Conservation (phyloP, 768 basidiomycete genomes). For the Russula sp. region DNA sequence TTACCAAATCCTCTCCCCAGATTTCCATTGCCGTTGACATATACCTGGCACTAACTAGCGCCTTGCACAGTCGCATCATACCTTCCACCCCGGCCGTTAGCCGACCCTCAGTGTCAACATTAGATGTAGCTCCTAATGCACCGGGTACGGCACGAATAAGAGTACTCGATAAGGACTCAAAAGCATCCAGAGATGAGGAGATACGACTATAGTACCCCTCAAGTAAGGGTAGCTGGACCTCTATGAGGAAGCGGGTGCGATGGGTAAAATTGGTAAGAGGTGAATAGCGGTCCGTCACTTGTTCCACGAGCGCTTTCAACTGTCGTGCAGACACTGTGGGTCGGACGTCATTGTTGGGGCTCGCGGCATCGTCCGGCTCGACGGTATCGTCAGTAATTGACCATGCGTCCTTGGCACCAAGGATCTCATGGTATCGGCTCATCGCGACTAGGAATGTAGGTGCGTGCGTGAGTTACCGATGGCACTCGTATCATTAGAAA, state of each 20-base stretch:
- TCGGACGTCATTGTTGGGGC: constrained; percentile 36
- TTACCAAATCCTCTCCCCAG: constrained; percentile 89
- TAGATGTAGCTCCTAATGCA: constrained; percentile 53
- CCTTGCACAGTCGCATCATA: constrained; percentile 77
- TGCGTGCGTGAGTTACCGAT: neutral
- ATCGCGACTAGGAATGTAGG: constrained; percentile 58
- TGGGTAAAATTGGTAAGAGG: constrained; percentile 74
- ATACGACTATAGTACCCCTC: constrained; percentile 73
- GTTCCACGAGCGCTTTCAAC: constrained; percentile 80
- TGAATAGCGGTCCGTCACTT: constrained; percentile 92
- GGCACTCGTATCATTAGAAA: neutral
- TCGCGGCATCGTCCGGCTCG: constrained; percentile 25
- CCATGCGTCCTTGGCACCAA: constrained; percentile 82
- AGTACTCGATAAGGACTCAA: constrained; percentile 83
- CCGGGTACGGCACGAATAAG: constrained; percentile 91
- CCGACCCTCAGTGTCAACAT: constrained; percentile 35
- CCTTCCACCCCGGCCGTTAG: constrained; percentile 83
- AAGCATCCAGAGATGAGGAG: constrained; percentile 81
- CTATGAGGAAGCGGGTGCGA: constrained; percentile 74
- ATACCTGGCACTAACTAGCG: constrained; percentile 72
- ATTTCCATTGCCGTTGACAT: constrained; percentile 57
- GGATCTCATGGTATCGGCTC: constrained; percentile 78
- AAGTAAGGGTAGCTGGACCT: constrained; percentile 80
- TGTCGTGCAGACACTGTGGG: constrained; percentile 81
- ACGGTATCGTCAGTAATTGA: constrained; percentile 60